Base-by-base conservation (phyloP, 768 basidiomycete species). In the Kwoniella shandongensis region DNA sequence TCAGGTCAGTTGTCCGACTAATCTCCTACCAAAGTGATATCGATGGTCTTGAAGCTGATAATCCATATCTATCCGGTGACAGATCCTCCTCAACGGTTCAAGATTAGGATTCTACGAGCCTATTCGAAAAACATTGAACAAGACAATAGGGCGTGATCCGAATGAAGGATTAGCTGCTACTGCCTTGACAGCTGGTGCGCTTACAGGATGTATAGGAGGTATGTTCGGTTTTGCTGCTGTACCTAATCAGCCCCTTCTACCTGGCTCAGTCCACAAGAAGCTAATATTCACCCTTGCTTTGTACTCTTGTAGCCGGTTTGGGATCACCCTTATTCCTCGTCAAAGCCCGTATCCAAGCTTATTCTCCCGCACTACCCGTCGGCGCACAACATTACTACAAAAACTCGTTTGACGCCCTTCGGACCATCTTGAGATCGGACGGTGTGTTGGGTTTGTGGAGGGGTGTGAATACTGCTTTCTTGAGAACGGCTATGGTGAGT, bases 341-440 rank as follows among this genome's bases (percentile, higher is more conserved):
- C 73, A 99, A 99, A 79, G 96, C 96, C 4, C 85, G 96, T 42
- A 97, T 99, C 88, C 96, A 99, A 82, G 96, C 96, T 26, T 99
- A 91, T 78, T 98, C 93, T 0, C 92, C 94, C 6, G 84, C 86
- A 38, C 81, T 97, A 11, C 94, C 96, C 7, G 90, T 99, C 51
- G 96, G 96, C 56, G 82, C 91, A 8, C 96, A 99, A 70, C 94
- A 92, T 75, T 74, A 89, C 67, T 99, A 99, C 79, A 89, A 86
- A 66, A 87, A 77, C 65, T 87, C 89, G 0, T 84, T 87, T 52
- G 81, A 94, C 68, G 96, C 92, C 0, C 78, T 99, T 17, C 75
- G 81, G 0, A 88, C 85, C 0, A 92, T 99, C 64, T 87, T 86
- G 72, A 80, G 80, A 51, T 81, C 85, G 2, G 94, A 98, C 74